Evolutionary conservation across 2,329 filamentous ascomycete species (phyloP).

Genomic region (Colletotrichum lupini): DNA sequence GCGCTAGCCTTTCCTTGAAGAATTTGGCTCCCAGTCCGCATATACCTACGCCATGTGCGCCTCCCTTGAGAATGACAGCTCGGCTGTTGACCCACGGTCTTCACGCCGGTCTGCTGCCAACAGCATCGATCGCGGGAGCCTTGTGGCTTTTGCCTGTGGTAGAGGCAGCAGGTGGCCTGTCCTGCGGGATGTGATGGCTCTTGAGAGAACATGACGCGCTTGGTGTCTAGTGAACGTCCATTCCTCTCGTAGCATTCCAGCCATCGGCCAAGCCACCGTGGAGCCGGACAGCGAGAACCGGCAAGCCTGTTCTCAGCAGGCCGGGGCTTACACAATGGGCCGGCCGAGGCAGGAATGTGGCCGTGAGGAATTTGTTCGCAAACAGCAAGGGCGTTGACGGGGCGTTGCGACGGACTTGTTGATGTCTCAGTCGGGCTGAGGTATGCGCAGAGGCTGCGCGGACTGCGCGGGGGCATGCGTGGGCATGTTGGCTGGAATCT

Average conservation of each 20-base stretch:
- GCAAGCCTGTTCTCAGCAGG: neutral
- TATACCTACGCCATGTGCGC: slow-evolving; percentile 2
- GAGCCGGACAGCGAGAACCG: neutral
- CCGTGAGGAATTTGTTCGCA: slow-evolving; percentile 17
- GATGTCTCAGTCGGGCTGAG: slow-evolving; percentile 25
- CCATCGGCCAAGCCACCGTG: slow-evolving; percentile 2
- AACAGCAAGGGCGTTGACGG: slow-evolving; percentile 21
- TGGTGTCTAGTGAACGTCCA: slow-evolving; percentile 1
- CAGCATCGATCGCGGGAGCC: neutral
- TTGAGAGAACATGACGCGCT: slow-evolving; percentile 3
- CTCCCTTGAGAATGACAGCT: slow-evolving; percentile 17
- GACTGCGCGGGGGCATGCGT: neutral
- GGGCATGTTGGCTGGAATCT: slow-evolving; percentile 13
- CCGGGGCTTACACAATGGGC: neutral
- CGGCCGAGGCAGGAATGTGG: neutral
- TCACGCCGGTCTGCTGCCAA: neutral
- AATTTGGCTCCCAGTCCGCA: neutral
- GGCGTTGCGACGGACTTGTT: slow-evolving; percentile 25
- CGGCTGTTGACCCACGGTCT: neutral
- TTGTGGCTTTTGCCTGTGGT: neutral
- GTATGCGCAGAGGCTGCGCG: slow-evolving; percentile 14
- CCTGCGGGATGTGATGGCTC: neutral
- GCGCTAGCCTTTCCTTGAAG: slow-evolving; percentile 16
- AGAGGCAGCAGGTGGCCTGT: neutral
- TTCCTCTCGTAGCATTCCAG: slow-evolving; percentile 24